Base-by-base conservation (phyloP, 2,329 filamentous ascomycete genomes). In the Teratosphaeria destructans region DNA sequence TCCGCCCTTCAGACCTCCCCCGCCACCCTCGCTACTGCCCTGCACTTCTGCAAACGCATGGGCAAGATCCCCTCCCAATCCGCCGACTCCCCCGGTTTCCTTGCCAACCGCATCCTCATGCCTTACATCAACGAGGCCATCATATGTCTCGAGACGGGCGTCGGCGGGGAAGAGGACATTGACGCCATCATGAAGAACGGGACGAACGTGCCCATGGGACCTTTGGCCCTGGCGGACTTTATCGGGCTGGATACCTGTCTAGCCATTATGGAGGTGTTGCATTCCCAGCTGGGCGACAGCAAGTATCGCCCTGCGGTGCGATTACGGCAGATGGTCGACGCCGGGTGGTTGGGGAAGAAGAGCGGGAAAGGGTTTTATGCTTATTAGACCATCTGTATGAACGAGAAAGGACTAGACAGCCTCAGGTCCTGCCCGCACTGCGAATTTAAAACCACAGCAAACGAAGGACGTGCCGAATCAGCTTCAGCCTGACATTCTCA, bases 161-260 rank as follows among this genome's bases (percentile, higher is more conserved):
- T 99, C 0, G 94, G 94, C 19, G 82, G 84, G 64, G 87, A 89
- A 67, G 92, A 97, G 70, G 89, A 93, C 64, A 99, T 99, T 65
- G 94, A 99, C 72, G 86, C 83, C 65, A 99, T 99, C 69, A 99
- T 99, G 94, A 97, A 96, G 83, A 96, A 96, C 68, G 94, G 94
- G 54, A 99, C 94, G 26, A 96, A 96, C 71, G 94, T 99, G 49
- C 94, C 94, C 27, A 99, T 99, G 94, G 94, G 94, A 0, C 94
- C 94, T 10, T 79, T 99, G 65, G 87, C 91, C 69, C 77, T 99
- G 68, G 94, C 94, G 2, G 94, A 99, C 75, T 99, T 99, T 70
- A 97, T 99, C 69, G 94, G 94, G 7, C 81, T 99, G 53, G 94
- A 99, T 73, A 99, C 94, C 0, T 99, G 94, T 71, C 78, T 97